Evolutionary conservation across 495 filamentous ascomycete species (phyloP).

Genomic region (Chlorociboria aeruginascens): DNA sequence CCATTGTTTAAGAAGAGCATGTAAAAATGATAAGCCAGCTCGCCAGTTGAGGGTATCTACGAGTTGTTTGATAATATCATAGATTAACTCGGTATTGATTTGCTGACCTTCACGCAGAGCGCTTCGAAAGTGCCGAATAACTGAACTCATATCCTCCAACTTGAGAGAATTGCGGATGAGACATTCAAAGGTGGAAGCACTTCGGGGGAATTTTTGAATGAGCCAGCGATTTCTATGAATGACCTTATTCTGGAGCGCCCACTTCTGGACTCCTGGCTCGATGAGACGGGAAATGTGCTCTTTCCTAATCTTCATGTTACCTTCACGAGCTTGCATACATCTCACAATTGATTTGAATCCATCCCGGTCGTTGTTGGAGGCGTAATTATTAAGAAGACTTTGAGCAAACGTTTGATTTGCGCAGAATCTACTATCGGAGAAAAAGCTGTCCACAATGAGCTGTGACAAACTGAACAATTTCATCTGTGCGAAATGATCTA

Average conservation of each 20-base stretch:
- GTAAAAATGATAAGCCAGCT: conserved; percentile 1
- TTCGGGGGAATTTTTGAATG: conserved; percentile 6
- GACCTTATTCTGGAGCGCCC: conserved; percentile 13
- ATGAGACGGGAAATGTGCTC: neutral
- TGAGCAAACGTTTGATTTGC: conserved; percentile 42
- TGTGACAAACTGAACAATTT: conserved; percentile 37
- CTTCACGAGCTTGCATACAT: conserved; percentile 26
- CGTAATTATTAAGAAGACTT: conserved; percentile 44
- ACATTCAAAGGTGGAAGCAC: conserved; percentile 13
- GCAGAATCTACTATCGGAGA: conserved; percentile 33
- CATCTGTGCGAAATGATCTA: conserved; percentile 42
- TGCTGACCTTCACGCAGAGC: conserved; percentile 9
- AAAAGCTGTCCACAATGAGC: conserved; percentile 37
- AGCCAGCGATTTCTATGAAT: conserved; percentile 2
- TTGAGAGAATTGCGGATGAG: conserved; percentile 8
- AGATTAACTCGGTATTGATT: conserved; percentile 1
- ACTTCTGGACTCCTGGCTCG: conserved; percentile 1
- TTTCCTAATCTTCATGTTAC: conserved; percentile 4
- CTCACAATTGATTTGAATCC: conserved; percentile 29
- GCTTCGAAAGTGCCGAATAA: conserved; percentile 7
- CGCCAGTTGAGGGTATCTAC: neutral
- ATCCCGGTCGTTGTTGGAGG: conserved; percentile 22
- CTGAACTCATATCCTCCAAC: conserved; percentile 2
- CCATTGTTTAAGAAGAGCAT: conserved; percentile 6
- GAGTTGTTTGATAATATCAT: conserved; percentile 1